These are phyloP conservation scores for Aphanomyces cochlioides DNA, from an alignment of 352 stramenopile genomes.

Conservation along the genomic window DNA sequence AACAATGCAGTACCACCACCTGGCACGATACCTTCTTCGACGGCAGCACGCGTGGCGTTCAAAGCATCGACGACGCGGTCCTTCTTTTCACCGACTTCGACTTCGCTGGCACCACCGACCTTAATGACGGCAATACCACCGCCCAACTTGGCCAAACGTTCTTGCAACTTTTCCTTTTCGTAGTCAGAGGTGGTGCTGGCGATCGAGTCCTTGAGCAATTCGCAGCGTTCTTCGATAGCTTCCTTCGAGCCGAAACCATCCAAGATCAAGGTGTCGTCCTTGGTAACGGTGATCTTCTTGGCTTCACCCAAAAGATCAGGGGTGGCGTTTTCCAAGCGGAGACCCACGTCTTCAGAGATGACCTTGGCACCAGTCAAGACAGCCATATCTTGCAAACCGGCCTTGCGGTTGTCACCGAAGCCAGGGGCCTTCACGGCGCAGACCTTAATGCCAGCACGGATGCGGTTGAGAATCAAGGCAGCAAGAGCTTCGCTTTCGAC, in stretches of 20 bases:
- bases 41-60: conserved; percentile 98
- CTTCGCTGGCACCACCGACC: conserved; percentile 97
- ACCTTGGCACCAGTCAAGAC: conserved; percentile 97
- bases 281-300: conserved; percentile 96
- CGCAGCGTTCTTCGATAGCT: conserved; percentile 94
- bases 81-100: conserved; percentile 99
- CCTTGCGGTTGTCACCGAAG: conserved; percentile 99
- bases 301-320: conserved; percentile 92
- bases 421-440: conserved; percentile 99
- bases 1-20: conserved; percentile 97
- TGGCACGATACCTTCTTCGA: conserved; percentile 98
- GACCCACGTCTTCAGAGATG: conserved; percentile 97
- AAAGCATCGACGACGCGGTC: conserved; percentile 99
- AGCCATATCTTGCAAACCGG: conserved; percentile 98
- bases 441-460: conserved; percentile 98
- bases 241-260: conserved; percentile 92
- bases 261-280: conserved; percentile 99
- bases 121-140: conserved; percentile 99
- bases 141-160: conserved; percentile 98
- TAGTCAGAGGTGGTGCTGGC: conserved; percentile 97
- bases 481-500: conserved; percentile 98
- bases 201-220: conserved; percentile 94
- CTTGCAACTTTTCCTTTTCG: conserved; percentile 99
- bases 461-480: conserved; percentile 99
- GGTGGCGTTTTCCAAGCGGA: conserved; percentile 97